These are phyloP conservation scores for Cucurbita maxima DNA, from an alignment of 306 rosid species.

Conservation along the genomic window DNA sequence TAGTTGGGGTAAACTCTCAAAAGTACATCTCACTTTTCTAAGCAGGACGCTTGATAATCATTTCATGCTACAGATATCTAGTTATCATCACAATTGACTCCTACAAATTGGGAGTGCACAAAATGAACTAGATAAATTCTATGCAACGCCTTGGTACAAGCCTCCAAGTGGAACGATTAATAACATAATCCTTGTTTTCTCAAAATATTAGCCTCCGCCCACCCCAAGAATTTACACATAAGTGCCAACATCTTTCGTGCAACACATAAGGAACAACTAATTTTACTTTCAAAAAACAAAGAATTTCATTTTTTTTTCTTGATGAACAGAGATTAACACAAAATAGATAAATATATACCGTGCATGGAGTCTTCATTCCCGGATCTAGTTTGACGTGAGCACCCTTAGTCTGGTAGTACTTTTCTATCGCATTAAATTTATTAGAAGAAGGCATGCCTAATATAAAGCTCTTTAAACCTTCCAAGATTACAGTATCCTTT, in stretches of 20 bases:
- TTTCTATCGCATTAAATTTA: conserved; percentile 43
- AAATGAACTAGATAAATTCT: background rate
- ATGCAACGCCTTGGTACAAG: background rate
- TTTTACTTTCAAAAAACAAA: background rate
- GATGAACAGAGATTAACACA: background rate
- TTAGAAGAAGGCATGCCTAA: conserved; percentile 53
- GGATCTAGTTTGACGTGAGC: conserved; percentile 51
- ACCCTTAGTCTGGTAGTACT: conserved; percentile 45
- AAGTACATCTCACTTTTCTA: background rate
- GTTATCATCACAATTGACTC: background rate
- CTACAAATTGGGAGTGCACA: background rate
- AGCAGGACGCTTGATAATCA: background rate
- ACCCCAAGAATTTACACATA: background rate
- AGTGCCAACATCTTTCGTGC: background rate
- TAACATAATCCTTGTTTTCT: background rate
- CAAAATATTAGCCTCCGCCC: background rate
- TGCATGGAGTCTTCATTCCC: conserved; percentile 74
- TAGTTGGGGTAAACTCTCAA: background rate
- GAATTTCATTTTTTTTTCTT: background rate
- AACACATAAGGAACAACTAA: background rate
- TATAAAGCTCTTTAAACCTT: conserved; percentile 67
- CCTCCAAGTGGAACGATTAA: background rate
- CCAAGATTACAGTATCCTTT: conserved; percentile 54
- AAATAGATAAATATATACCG: conserved; percentile 30
- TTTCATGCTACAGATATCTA: background rate